Conservation (phyloP, 192 early-diverging fungal species). For the Rhizophagus sp. region DNA sequence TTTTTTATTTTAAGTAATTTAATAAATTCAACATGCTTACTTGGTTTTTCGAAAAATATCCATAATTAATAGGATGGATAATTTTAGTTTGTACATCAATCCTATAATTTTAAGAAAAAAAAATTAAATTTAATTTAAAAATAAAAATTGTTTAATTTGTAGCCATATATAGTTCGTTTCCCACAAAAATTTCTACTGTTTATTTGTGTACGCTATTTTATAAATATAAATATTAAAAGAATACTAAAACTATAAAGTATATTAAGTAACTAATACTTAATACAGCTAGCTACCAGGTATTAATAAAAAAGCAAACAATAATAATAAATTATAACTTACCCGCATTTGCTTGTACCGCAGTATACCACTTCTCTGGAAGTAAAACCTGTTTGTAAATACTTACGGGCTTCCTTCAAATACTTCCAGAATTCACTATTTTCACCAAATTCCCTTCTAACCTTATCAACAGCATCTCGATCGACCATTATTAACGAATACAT, state of each 20-base stretch:
- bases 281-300: background rate
- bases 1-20: too few relatives aligned
- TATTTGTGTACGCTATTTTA: background rate
- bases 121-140: background rate
- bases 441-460: conserved; percentile 38
- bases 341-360: conserved; percentile 55
- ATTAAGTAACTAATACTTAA: background rate
- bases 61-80: conserved; percentile 61
- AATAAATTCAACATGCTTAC: background rate
- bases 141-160: background rate
- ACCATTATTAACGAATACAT: conserved; percentile 58
- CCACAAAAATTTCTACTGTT: background rate
- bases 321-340: conserved; percentile 32
- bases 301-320: background rate
- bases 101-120: conserved; percentile 9
- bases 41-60: conserved; percentile 38
- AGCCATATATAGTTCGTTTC: background rate
- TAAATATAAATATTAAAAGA: background rate
- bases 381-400: conserved; percentile 48
- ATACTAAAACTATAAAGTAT: background rate
- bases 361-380: conserved; percentile 44
- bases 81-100: conserved; percentile 50
- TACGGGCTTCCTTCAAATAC: conserved; percentile 50
- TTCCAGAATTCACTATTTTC: conserved; percentile 40
- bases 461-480: conserved; percentile 50